Evolutionary conservation across 768 basidiomycete genomes (phyloP).

Genomic region (Imleria badia): DNA sequence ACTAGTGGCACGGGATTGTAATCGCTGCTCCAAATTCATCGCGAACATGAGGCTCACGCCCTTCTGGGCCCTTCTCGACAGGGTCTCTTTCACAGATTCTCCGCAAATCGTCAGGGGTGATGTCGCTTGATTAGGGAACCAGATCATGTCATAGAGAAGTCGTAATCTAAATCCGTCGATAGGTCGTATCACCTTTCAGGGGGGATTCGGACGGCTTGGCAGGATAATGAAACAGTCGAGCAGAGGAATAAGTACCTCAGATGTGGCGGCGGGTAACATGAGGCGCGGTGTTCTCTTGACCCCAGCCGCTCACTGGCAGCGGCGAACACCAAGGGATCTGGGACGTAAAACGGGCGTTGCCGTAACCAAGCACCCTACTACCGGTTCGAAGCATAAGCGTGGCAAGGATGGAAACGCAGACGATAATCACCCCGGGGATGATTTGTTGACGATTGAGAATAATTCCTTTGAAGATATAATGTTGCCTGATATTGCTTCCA

Average conservation of each 20-base stretch:
- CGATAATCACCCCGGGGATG: background rate
- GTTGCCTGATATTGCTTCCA: background rate
- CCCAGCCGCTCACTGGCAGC: background rate
- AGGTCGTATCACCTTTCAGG: background rate
- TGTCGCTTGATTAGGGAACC: background rate
- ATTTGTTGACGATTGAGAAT: background rate
- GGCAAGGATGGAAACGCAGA: background rate
- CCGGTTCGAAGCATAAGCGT: background rate
- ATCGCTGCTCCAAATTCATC: background rate
- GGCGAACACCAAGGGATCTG: background rate
- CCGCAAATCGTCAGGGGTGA: background rate
- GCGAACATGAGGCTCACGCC: background rate
- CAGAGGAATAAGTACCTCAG: background rate
- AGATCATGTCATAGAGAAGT: background rate
- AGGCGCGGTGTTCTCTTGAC: background rate
- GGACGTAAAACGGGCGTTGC: slow-evolving; percentile 3
- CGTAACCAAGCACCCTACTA: background rate
- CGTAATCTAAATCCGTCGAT: background rate
- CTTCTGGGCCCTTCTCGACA: background rate
- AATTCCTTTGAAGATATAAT: background rate
- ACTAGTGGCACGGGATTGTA: background rate
- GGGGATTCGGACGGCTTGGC: background rate
- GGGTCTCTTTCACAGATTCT: background rate
- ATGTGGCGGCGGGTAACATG: background rate
- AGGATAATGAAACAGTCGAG: background rate